Conservation (phyloP, 495 filamentous ascomycete genomes). For the Lophiostoma macrostomum region DNA sequence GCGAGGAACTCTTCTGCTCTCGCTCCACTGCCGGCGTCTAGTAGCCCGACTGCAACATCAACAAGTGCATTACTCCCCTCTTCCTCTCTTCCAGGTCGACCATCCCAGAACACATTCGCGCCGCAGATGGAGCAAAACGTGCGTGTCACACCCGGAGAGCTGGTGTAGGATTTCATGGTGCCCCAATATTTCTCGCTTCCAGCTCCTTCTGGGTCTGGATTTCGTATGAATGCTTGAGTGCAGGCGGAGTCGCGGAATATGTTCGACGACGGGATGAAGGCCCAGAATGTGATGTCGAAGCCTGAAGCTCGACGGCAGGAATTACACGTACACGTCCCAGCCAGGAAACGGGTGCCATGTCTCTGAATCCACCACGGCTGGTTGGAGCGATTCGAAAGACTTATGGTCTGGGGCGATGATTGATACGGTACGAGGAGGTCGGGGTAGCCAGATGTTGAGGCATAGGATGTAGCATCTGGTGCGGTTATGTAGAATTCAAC, state of each 20-base stretch:
- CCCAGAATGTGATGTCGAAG: slow-evolving; percentile 67
- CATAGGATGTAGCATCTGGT: slow-evolving; percentile 43
- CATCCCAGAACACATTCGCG: slow-evolving; percentile 66
- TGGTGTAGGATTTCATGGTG: slow-evolving; percentile 53
- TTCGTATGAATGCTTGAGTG: slow-evolving; percentile 11
- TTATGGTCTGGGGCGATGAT: slow-evolving; percentile 35
- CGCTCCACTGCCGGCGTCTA: slow-evolving; percentile 52
- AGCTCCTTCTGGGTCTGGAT: too few species aligned
- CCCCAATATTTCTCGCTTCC: too few species aligned
- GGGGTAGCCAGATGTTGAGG: slow-evolving; percentile 49
- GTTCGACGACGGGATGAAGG: slow-evolving; percentile 62
- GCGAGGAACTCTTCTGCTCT: slow-evolving; percentile 59
- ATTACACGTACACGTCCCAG: slow-evolving; percentile 63
- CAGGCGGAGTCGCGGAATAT: slow-evolving; percentile 46
- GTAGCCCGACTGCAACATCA: slow-evolving; percentile 61
- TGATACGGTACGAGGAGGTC: slow-evolving; percentile 54
- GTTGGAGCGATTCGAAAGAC: slow-evolving; percentile 43
- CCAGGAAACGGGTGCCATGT: slow-evolving; percentile 54
- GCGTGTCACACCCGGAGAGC: slow-evolving; percentile 54
- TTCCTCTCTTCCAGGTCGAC: too few species aligned
- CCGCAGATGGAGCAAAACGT: slow-evolving; percentile 65
- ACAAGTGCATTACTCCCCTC: slow-evolving; percentile 55
- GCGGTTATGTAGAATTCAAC: slow-evolving; percentile 47
- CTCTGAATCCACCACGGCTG: slow-evolving; percentile 54
- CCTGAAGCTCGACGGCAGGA: slow-evolving; percentile 62